Conservation (phyloP, 306 rosid species). For the Acacia confusa region DNA sequence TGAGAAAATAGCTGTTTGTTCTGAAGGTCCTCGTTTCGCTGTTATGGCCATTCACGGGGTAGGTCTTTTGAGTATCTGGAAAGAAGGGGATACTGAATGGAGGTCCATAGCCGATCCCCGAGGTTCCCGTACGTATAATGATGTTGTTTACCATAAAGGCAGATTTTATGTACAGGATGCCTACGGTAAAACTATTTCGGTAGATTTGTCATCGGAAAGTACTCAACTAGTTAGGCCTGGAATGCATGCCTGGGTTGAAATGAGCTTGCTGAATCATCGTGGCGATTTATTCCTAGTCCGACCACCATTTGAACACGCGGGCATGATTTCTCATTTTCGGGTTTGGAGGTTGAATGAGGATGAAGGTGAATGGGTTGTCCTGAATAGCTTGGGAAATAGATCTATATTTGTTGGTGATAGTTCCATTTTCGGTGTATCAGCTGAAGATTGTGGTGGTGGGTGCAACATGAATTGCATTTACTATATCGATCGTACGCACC, state of each 20-base stretch:
- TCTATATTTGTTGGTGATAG: neutral
- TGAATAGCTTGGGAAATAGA: neutral
- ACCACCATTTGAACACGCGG: no score
- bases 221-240: neutral
- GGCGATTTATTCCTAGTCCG: neutral
- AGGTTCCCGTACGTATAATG: neutral
- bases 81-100: neutral
- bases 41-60: neutral
- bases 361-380: neutral
- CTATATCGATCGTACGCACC: neutral
- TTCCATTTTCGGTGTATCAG: neutral
- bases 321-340: neutral
- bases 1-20: neutral
- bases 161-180: neutral
- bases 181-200: neutral
- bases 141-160: neutral
- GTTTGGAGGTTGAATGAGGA: conserved; percentile 2
- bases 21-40: neutral
- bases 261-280: neutral
- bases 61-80: neutral
- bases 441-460: neutral
- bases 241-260: neutral
- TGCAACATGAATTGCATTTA: neutral
- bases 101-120: no score
- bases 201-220: neutral